Evolutionary conservation across 2,329 filamentous ascomycete genomes (phyloP), one percentile per base, ranked within the genome.

Genomic region (Bipolaris oryzae): DNA sequence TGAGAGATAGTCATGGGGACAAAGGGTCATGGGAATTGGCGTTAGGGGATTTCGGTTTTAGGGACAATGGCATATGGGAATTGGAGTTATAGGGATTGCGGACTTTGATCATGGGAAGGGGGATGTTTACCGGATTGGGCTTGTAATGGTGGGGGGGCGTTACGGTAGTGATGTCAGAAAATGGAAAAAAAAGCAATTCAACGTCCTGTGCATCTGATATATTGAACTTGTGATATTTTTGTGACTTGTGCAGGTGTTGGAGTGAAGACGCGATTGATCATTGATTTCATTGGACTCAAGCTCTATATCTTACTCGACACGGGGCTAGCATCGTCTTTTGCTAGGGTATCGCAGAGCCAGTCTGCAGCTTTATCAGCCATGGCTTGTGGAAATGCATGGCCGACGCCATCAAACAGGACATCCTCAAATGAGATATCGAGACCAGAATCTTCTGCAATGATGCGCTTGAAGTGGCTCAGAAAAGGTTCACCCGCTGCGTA

Each of bases 351-450:
- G 45, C 77, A 79, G 33, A 94, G 74, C 74, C 91, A 94, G 34
- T 76, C 75, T 10, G 89, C 81, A 3, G 89, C 84, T 69, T 89
- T 88, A 59, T 77, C 76, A 25, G 87, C 81, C 91, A 95, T 94
- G 5, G 76, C 81, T 1, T 79, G 73, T 9, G 83, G 87, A 66
- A 91, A 92, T n/a, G 81, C 79, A 72, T 95, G 91, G 0, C 89
- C 88, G 0, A 87, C 81, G 0, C 84, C 87, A 1, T 85, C 80
- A 66, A 91, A 93, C 0, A 92, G 78, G 31, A 84, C 82, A 71
- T 92, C 87, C 48, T 87, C 83, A 5, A 93, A 71, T 34, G 78
- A 78, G 1, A 90, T 76, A 0, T 77, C 76, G 0, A 84, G 80
- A 16, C 62, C 53, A 6, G 63, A 46, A 6, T 87, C 84, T 2